Base-by-base conservation (phyloP, 2,329 filamentous ascomycete species). In the Berkeleyomyces basicola region DNA sequence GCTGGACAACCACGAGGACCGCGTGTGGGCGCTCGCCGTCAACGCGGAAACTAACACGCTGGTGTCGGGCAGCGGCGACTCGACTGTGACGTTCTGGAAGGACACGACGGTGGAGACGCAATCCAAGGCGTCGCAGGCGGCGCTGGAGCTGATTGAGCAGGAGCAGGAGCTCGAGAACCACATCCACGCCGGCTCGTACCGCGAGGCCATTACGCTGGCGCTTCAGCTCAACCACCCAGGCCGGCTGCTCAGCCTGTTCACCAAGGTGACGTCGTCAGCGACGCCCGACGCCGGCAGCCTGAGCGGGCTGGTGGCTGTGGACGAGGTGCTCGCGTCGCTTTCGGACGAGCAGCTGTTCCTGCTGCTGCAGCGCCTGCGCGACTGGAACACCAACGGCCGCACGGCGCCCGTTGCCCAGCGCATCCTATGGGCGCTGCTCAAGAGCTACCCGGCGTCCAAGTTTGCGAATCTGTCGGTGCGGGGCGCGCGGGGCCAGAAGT, bases 341-440 rank as follows among this genome's bases (percentile, higher is more conserved):
- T 86, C 86, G 3, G 86, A 93, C 68, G 87, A 92, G 68, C 92
- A 97, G 71, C 81, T 99, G 11, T 95, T 89, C 73, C 78, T 83
- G 5, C 80, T 99, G 11, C 80, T 99, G 0, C 77, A 92, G 44
- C 80, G 93, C 64, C 74, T 96, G 53, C 82, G 95, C 55, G 93
- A 99, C 74, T 99, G 93, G 93, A 99, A 99, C 71, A 95, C 93
- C 3, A 97, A 97, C 68, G 90, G 90, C 0, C 82, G 89, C 65
- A 95, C 90, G 3, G 86, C 90, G 0, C 81, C 85, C 4, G 84
- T 97, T 0, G 88, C 93, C 0, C 93, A 99, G 74, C 83, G 86
- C 42, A 85, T 99, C 11, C 75, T 99, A 6, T 87, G 84, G 76
- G 83, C 87, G 1, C 71, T 99, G 6, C 83, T 96, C 60, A 83